Evolutionary conservation across 768 basidiomycete species (phyloP), one percentile per base, ranked within the genome.

Genomic region (Austroboletus eburneus): DNA sequence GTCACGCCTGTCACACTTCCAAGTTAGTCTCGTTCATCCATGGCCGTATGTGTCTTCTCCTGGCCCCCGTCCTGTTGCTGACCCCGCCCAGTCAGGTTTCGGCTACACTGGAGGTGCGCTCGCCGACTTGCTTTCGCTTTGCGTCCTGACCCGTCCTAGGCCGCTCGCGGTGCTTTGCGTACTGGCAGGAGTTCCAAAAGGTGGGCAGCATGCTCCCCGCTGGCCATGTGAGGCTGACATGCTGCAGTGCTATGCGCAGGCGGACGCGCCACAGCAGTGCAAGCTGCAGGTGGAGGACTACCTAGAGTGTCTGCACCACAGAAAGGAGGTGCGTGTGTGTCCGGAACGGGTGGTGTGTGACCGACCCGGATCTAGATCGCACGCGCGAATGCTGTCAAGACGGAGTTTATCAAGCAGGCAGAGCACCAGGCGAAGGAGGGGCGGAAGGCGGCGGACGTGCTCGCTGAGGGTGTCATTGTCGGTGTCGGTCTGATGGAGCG

Each of bases 141-240:
- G 24, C n/a, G n/a, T 23, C 10, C 29, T 52, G 35, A 52, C 49
- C 48, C 22, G 23, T 36, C 40, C 36, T 51, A 92, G 91, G 90
- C 57, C 81, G 81, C 54, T 81, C 88, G 51, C 78, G 89, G 59
- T 96, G 93, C 69, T 93, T 93, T 67, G 74, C 80, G 12, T 90
- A 85, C 70, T 95, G 92, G 91, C 91, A 93, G 61, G 89, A 93
- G 66, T 87, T 90, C 70, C 75, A 81, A 55, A 86, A 83, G 62
- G 87, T 85, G n/a, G n/a, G n/a, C n/a, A n/a, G n/a, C n/a, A n/a
- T n/a, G n/a, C n/a, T n/a, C n/a, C n/a, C n/a, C n/a, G n/a, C n/a
- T n/a, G n/a, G n/a, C n/a, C n/a, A n/a, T n/a, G n/a, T n/a, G n/a
- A n/a, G n/a, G n/a, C n/a, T n/a, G 33, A 61, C 41, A 16, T 7